Evolutionary conservation across 768 basidiomycete genomes (phyloP), one percentile per base, ranked within the genome.

Genomic region (Amanita rimosa): DNA sequence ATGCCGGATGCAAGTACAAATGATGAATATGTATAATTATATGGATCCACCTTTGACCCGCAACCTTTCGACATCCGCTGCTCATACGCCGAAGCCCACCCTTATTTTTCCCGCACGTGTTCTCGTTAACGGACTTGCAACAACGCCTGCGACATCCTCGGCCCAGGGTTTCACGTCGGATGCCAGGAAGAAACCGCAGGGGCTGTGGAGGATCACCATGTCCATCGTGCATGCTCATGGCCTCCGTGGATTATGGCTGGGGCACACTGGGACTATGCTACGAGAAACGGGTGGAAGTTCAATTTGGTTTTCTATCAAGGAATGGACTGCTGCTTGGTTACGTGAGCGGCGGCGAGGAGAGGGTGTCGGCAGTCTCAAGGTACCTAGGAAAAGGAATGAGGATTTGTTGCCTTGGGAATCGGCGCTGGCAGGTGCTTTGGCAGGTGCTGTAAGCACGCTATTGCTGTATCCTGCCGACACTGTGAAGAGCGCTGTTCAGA

Each of bases 1-100:
- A 66, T 96, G 92, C 69, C 90, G 91, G 64, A 95, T 97, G 92
- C 94, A 96, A 63, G 94, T 96, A 2, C 92, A 95, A 60, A 84
- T 90, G 78, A 78, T 95, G 62, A 66, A 66, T 41, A 59, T 60
- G 40, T 39, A 40, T 43, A 49, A 42, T 34, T 57, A 58, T 43
- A 36, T 45, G 44, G 44, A 51, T 46, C 44, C 50, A 33, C 54
- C 57, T 21, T 33, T 52, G 11, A 22, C 53, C 46, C 49, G 50
- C 44, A 31, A 57, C 57, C 14, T 60, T 61, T 48, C 62, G 34
- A 47, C 34, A 45, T 36, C 46, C 24, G 39, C 42, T 44, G 36
- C 51, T 45, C 41, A 42, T 35, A 38, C 34, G 36, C 31, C 52
- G 31, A 51, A 48, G 31, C 45, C 53, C 26, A 44, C 44, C 24